Conservation (phyloP, 1,139 yeast genomes). For the Taiozyma sp. region DNA sequence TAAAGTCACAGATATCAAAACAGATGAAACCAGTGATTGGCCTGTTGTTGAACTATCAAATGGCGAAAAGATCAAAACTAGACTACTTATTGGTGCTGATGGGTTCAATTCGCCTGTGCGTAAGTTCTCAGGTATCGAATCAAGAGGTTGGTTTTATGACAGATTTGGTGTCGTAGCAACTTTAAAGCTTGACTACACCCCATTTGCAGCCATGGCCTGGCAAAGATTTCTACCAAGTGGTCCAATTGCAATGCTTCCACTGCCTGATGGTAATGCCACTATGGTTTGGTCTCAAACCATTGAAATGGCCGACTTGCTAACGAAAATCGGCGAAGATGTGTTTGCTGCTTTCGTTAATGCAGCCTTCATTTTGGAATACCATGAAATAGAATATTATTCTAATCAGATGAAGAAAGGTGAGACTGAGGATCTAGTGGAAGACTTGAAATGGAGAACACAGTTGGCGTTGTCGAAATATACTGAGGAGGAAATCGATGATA, state of each 20-base stretch:
- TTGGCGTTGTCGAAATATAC: conserved; percentile 36
- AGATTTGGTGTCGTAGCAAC: conserved; percentile 92
- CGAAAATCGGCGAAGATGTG: conserved; percentile 53
- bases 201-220: conserved; percentile 76
- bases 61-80: conserved; percentile 60
- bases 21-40: conserved; percentile 50
- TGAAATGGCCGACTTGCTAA: conserved; percentile 60
- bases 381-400: conserved; percentile 75
- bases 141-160: conserved; percentile 90
- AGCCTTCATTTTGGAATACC: conserved; percentile 71
- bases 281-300: conserved; percentile 93
- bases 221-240: conserved; percentile 92
- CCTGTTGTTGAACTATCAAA: conserved; percentile 68
- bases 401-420: conserved; percentile 46
- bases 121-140: conserved; percentile 70
- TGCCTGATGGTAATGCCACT: conserved; percentile 82
- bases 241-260: conserved; percentile 86
- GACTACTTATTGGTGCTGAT: conserved; percentile 89
- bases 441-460: conserved; percentile 69
- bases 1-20: conserved; percentile 52
- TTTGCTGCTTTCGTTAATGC: conserved; percentile 79
- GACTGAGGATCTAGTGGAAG: conserved; percentile 53
- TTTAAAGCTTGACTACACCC: conserved; percentile 66
- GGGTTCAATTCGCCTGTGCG: conserved; percentile 96
- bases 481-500: conserved; percentile 46